Conservation (phyloP, 352 stramenopile species). For the Aphanomyces euteiches region DNA sequence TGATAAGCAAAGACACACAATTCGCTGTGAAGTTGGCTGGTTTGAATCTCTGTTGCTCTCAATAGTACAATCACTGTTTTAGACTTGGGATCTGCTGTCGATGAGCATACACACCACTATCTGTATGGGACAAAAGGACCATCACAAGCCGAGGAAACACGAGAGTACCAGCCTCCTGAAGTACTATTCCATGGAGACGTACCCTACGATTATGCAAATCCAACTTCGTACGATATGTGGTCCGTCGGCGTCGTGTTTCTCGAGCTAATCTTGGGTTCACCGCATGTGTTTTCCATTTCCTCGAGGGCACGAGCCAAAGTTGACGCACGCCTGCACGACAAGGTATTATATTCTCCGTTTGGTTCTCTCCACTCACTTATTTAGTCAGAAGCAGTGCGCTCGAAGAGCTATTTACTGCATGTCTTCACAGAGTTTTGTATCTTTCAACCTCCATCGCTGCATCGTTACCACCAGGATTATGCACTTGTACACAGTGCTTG, state of each 20-base stretch:
- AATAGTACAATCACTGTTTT: neutral
- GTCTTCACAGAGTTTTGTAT: conserved; percentile 84
- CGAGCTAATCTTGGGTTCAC: conserved; percentile 94
- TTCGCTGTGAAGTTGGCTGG: conserved; percentile 26
- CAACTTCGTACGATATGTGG: conserved; percentile 87
- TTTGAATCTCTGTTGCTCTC: conserved; percentile 10
- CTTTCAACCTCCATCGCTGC: conserved; percentile 46
- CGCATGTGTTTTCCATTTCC: conserved; percentile 79
- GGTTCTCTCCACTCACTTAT: neutral
- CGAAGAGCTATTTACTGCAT: conserved; percentile 69
- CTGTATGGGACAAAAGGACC: conserved; percentile 77
- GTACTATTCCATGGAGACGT: conserved; percentile 59
- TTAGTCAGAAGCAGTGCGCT: conserved; percentile 31
- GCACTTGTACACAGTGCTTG: conserved; percentile 75
- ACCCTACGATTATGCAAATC: conserved; percentile 56
- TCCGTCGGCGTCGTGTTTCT: conserved; percentile 94
- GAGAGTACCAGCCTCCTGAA: conserved; percentile 94
- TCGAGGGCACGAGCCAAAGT: conserved; percentile 87
- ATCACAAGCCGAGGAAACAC: conserved; percentile 87
- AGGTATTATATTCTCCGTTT: conserved; percentile 16
- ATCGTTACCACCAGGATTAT: conserved; percentile 39
- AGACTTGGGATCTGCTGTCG: conserved; percentile 86
- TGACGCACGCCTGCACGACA: conserved; percentile 68
- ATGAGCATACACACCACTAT: conserved; percentile 64
- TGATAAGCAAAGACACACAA: conserved; percentile 37